Percentiles rank a stretch among this genome's conserved stretches.
Evolutionary conservation across 2,329 filamentous ascomycete species (phyloP).

Genomic region (Byssochlamys sp.): DNA sequence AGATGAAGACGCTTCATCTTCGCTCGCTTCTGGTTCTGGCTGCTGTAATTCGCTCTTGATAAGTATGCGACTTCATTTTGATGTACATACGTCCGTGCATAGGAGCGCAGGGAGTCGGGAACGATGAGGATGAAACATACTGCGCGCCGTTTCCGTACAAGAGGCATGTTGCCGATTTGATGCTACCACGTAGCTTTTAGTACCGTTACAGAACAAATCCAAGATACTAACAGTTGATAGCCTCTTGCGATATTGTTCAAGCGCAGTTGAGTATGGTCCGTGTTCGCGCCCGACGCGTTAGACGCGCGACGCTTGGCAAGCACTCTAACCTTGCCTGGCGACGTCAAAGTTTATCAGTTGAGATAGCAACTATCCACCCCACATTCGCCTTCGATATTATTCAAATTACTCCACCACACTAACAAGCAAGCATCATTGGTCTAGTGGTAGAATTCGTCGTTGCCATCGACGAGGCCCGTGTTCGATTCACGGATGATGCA

Average conservation of each 20-base stretch:
- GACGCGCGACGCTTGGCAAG: neutral
- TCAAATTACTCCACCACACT: neutral
- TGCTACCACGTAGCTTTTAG: neutral
- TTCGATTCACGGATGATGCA: conserved; percentile 41
- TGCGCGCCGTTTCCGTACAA: conserved; percentile 7
- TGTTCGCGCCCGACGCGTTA: neutral
- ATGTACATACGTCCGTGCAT: too few relatives aligned
- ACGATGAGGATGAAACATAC: conserved; percentile 3
- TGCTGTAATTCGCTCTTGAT: neutral
- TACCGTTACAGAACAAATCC: neutral
- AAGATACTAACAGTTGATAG: neutral
- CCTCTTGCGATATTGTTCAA: neutral
- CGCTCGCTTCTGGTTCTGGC: conserved; percentile 5
- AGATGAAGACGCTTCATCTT: conserved; percentile 21
- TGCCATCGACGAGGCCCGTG: conserved; percentile 39
- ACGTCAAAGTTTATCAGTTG: neutral
- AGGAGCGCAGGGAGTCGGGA: too few relatives aligned
- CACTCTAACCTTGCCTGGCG: neutral
- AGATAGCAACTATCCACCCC: neutral
- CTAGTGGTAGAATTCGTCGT: conserved; percentile 39
- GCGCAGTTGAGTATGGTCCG: neutral
- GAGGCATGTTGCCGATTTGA: conserved; percentile 4
- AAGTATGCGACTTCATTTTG: neutral
- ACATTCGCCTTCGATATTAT: neutral
- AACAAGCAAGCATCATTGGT: conserved; percentile 29